These are phyloP conservation scores for Orychophragmus violaceus DNA, from an alignment of 345 rosid genomes.

Conservation along the genomic window DNA sequence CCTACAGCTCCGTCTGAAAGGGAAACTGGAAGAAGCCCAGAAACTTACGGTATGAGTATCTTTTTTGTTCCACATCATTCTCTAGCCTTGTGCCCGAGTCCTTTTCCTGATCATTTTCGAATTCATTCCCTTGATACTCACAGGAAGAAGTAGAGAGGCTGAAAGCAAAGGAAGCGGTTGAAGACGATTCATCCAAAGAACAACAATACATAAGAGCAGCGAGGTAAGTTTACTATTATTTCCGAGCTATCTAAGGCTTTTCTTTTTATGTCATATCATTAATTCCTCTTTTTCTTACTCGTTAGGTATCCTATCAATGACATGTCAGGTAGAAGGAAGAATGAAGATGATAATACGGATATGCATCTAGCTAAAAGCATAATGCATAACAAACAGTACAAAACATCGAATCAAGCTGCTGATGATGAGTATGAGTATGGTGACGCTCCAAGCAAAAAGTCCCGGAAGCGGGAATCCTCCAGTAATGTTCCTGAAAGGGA, in stretches of 20 bases:
- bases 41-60: constrained; percentile 52
- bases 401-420: constrained; percentile 55
- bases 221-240: constrained; percentile 38
- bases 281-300: not conserved
- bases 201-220: constrained; percentile 21
- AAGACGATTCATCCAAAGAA: constrained; percentile 34
- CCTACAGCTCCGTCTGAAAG: constrained; percentile 79
- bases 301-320: constrained; percentile 37
- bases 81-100: not conserved
- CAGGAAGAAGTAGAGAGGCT: constrained; percentile 68
- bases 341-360: constrained; percentile 68
- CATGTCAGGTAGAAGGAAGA: constrained; percentile 38
- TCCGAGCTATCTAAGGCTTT: not conserved
- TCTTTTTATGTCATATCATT: not conserved
- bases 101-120: not conserved
- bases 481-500: constrained; percentile 35
- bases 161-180: constrained; percentile 44
- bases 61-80: not conserved
- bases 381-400: constrained; percentile 62
- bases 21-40: constrained; percentile 84
- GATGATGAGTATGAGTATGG: constrained; percentile 95
- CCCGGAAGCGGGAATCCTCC: constrained; percentile 35
- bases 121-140: not conserved
- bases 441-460: constrained; percentile 58
- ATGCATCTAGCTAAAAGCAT: constrained; percentile 66